phyloP scores from a whole-genome alignment of 2,329 filamentous ascomycete species.

The Alternaria gaisen region DNA sequence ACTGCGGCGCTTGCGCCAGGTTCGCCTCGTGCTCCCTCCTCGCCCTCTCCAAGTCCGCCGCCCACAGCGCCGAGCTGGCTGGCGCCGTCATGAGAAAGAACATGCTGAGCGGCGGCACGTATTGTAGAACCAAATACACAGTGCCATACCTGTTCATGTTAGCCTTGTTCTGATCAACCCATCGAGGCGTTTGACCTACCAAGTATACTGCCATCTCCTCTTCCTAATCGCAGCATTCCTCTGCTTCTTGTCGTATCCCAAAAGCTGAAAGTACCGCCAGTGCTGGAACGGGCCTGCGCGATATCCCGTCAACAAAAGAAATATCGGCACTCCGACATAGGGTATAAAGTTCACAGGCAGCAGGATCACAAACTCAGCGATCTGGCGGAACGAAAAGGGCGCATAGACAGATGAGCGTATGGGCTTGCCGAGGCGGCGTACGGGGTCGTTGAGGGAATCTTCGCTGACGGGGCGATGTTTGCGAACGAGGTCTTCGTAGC shows the following conservation, averaged over 20 bases:
- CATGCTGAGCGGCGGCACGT: conserved; percentile 92
- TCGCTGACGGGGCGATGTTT: conserved; percentile 65
- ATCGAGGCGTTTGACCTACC: conserved; percentile 57
- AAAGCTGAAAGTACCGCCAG: conserved; percentile 87
- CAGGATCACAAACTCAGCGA: conserved; percentile 76
- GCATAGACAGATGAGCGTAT: conserved; percentile 79
- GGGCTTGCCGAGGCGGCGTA: conserved; percentile 84
- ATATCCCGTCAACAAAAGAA: conserved; percentile 87
- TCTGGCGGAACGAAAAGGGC: conserved; percentile 91
- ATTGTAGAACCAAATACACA: conserved; percentile 81
- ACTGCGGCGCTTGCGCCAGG: conserved; percentile 29
- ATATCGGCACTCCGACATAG: conserved; percentile 81
- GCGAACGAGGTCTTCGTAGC: conserved; percentile 65
- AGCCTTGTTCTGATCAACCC: conserved; percentile 1
- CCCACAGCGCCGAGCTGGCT: conserved; percentile 87
- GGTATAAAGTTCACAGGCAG: conserved; percentile 85
- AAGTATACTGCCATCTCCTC: conserved; percentile 83
- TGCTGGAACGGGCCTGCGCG: conserved; percentile 88
- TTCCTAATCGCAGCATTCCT: conserved; percentile 73
- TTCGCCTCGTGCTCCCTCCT: conserved; percentile 38
- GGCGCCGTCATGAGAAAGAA: conserved; percentile 91
- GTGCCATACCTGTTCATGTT: conserved; percentile 74
- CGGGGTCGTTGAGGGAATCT: conserved; percentile 73
- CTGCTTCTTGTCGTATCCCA: conserved; percentile 77
- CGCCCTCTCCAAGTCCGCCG: conserved; percentile 72